Conservation (phyloP, 176 grass and related monocot species). For the Melocanna baccifera region DNA sequence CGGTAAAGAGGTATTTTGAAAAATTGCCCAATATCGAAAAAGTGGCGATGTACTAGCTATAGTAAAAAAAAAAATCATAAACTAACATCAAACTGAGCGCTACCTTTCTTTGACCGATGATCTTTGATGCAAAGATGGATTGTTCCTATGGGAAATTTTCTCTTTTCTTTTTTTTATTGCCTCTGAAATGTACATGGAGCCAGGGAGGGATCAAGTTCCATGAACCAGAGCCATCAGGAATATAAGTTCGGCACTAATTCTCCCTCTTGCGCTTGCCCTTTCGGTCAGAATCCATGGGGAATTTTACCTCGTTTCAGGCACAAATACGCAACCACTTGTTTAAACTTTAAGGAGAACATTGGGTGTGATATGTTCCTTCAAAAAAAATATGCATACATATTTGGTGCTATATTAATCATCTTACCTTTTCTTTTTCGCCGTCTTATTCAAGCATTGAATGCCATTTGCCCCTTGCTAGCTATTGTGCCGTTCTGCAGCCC, state of each 20-base stretch:
- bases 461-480: conserved; percentile 1
- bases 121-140: background rate
- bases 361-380: conserved; percentile 32
- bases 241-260: background rate
- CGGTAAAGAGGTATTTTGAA: no score
- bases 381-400: background rate
- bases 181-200: conserved; percentile 12
- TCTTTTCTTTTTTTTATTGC: background rate
- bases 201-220: conserved; percentile 1
- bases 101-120: background rate
- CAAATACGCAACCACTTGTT: conserved; percentile 34
- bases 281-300: conserved; percentile 30
- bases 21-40: no score
- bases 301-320: background rate
- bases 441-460: conserved; percentile 48
- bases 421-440: conserved; percentile 25
- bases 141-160: background rate
- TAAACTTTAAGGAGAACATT: conserved; percentile 51
- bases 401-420: conserved; percentile 7
- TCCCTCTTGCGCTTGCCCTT: conserved; percentile 32
- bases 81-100: no score
- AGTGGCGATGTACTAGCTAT: no score
- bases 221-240: conserved; percentile 16
- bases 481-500: conserved; percentile 35
- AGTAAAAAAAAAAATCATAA: no score